Evolutionary conservation across 2,329 filamentous ascomycete species (phyloP), one percentile per base, ranked within the genome.

Genomic region (Didymella lethalis): DNA sequence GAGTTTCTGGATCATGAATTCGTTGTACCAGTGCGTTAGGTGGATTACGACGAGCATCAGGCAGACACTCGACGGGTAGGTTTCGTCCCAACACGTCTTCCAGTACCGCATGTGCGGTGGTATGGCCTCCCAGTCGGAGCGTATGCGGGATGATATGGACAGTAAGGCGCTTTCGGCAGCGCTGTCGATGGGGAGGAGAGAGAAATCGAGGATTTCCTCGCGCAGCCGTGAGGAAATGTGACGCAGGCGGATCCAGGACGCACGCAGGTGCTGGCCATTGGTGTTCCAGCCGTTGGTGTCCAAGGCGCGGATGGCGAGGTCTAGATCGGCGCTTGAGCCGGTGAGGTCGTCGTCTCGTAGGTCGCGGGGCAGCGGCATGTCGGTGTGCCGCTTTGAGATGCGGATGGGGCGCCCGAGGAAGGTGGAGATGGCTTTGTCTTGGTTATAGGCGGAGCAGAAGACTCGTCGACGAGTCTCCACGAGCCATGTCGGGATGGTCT

Each of bases 241-340:
- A 8, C 70, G 66, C 1, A 71, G 50, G 5, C 72, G 69, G 23
- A 72, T 68, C 69, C 70, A 75, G 8, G 65, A 66, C n/a, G 68
- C 67, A 29, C 72, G 63, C 4, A 67, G 46, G 59, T 69, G 69
- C 20, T 62, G 61, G 4, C 64, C 56, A 36, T 68, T 59, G 5
- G 68, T 72, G 40, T 84, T 85, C 84, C 74, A 76, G 3, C 72
- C 72, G 16, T 71, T 61, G 8, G 53, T 32, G 40, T 73, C 72
- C 7, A 76, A 59, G 10, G 34, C 48, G 40, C 59, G 45, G 25
- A 69, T 68, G 3, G 71, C 71, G 23, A 48, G 28, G 1, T 59
- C 36, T 0, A 74, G 28, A 0, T 54, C 57, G 10, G 55, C 48
- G 25, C 61, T 73, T 11, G 69, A 59, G 26, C 64, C 63, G 4